These are phyloP conservation scores for Collybiopsis luxurians DNA, from an alignment of 768 basidiomycete species.

Conservation along the genomic window DNA sequence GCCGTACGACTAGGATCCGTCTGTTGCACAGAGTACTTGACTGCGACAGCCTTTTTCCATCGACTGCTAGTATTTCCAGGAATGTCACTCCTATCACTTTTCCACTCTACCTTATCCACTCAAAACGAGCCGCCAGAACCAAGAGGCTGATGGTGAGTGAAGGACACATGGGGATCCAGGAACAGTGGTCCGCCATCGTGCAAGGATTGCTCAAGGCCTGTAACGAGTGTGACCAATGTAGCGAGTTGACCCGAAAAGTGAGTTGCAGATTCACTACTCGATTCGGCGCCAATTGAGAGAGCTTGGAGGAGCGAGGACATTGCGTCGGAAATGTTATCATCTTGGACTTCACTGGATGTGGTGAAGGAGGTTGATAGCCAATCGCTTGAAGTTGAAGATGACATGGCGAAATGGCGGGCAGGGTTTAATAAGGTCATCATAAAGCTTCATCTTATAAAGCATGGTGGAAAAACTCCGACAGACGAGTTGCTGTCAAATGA, in stretches of 20 bases:
- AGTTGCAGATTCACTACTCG: neutral
- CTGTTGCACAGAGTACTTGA: conserved; percentile 3
- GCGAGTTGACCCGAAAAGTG: conserved; percentile 5
- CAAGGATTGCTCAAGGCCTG: conserved; percentile 7
- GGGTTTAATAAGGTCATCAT: too few relatives aligned
- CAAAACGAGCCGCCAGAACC: neutral
- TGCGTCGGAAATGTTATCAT: neutral
- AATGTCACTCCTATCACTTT: neutral
- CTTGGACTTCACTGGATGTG: neutral
- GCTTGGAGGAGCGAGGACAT: neutral
- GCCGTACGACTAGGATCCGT: neutral
- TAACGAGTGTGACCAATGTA: conserved; percentile 7
- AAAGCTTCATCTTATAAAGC: too few relatives aligned
- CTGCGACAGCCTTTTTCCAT: conserved; percentile 4
- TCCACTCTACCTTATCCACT: neutral
- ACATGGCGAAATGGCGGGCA: neutral
- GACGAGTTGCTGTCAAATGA: too few relatives aligned
- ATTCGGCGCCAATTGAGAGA: neutral
- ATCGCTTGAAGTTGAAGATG: neutral
- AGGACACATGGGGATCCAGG: neutral
- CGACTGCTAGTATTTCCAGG: neutral
- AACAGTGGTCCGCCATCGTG: neutral
- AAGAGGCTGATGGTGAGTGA: neutral
- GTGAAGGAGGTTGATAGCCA: neutral
- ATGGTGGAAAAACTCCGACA: too few relatives aligned